These are phyloP conservation scores for Epichloe coenophiala DNA, from an alignment of 2,329 filamentous ascomycete genomes.

Conservation along the genomic window DNA sequence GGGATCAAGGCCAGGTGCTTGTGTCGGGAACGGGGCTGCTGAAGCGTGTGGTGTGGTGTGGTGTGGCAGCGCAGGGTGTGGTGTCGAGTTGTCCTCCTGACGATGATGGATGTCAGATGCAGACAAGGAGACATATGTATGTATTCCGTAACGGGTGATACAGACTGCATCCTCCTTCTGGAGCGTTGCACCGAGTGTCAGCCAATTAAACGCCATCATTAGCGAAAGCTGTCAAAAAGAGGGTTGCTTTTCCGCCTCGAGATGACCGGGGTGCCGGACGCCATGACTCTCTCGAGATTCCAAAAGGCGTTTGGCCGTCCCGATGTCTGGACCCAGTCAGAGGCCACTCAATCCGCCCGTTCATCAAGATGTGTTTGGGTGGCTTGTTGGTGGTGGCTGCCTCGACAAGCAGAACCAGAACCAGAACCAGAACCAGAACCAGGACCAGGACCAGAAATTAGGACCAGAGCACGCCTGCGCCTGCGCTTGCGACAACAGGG, in stretches of 20 bases:
- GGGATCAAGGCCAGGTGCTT: background rate
- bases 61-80: background rate
- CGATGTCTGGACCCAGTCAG: background rate
- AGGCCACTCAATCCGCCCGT: too few relatives aligned
- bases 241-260: too few relatives aligned
- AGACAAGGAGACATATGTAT: background rate
- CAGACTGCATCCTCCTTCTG: too few relatives aligned
- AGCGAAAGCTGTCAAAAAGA: slow-evolving; percentile 3
- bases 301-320: background rate
- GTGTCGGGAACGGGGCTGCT: background rate
- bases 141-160: background rate
- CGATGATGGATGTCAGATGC: background rate
- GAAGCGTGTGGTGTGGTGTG: background rate
- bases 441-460: too few relatives aligned
- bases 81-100: background rate
- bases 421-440: background rate
- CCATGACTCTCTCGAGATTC: background rate
- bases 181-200: background rate
- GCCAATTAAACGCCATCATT: slow-evolving; percentile 6
- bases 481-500: background rate
- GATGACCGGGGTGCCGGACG: background rate
- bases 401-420: too few relatives aligned
- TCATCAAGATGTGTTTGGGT: background rate
- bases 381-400: background rate
- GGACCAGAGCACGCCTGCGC: background rate